Conservation (phyloP, 371 early-diverging fungal genomes). For the Rhizopus stolonifer region DNA sequence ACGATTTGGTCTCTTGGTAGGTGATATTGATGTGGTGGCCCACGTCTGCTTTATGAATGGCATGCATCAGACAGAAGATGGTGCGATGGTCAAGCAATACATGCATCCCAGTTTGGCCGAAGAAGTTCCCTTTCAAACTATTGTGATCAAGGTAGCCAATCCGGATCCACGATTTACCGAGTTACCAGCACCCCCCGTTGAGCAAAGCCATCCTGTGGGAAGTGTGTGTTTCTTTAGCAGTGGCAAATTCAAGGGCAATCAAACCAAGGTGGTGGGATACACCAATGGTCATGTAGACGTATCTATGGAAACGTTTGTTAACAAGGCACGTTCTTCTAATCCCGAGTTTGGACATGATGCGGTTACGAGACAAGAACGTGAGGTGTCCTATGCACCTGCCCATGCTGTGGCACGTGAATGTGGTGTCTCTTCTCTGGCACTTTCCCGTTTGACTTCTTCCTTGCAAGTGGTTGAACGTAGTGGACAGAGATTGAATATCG, state of each 20-base stretch:
- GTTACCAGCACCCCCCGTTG: slow-evolving; percentile 51
- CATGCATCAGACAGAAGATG: slow-evolving; percentile 73
- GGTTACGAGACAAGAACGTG: slow-evolving; percentile 39
- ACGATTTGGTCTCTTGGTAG: slow-evolving; percentile 67
- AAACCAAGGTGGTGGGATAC: slow-evolving; percentile 71
- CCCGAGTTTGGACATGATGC: slow-evolving; percentile 61
- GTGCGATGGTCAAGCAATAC: slow-evolving; percentile 85
- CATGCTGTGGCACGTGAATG: slow-evolving; percentile 66
- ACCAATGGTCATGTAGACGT: slow-evolving; percentile 50
- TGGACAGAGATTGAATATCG: slow-evolving; percentile 71
- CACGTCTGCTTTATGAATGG: slow-evolving; percentile 72
- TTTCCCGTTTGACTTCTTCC: slow-evolving; percentile 84
- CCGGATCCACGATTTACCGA: slow-evolving; percentile 76
- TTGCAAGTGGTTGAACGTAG: slow-evolving; percentile 63
- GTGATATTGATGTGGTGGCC: slow-evolving; percentile 67
- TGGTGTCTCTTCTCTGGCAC: slow-evolving; percentile 56
- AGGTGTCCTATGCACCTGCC: slow-evolving; percentile 61
- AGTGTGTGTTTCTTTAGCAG: slow-evolving; percentile 72
- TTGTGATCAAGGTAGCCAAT: slow-evolving; percentile 58
- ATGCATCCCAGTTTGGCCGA: slow-evolving; percentile 62
- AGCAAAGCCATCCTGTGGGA: slow-evolving; percentile 67
- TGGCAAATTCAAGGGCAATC: slow-evolving; percentile 67
- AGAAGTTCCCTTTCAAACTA: slow-evolving; percentile 68
- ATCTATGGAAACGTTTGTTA: slow-evolving; percentile 33
- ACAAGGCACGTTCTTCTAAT: slow-evolving; percentile 15